A percentile compares a stretch with the other conserved stretches of the same genome.
Evolutionary conservation across 352 stramenopile genomes (phyloP).

Genomic region (Thalassiosira livingstoniorum): DNA sequence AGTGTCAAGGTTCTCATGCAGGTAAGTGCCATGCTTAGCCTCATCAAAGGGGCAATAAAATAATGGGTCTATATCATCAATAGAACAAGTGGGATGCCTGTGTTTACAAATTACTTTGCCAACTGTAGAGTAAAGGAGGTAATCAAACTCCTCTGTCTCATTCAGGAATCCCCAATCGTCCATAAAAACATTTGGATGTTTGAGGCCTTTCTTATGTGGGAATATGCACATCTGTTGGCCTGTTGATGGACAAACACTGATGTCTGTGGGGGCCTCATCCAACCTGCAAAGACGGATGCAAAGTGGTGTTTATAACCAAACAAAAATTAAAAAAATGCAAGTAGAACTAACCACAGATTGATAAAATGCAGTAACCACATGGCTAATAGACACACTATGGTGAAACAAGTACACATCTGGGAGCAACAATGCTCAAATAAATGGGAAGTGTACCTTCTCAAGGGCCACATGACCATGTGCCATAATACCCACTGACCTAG

Average conservation of each 20-base stretch:
- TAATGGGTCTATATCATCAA: conserved; percentile 19
- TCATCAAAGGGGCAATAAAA: conserved; percentile 19
- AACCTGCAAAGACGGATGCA: no score
- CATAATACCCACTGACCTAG: no score
- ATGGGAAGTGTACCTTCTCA: no score
- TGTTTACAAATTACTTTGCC: conserved; percentile 6
- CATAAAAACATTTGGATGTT: conserved; percentile 21
- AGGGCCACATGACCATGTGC: no score
- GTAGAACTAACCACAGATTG: no score
- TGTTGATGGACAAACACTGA: no score
- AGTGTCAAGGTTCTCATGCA: conserved; percentile 7
- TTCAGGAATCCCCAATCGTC: conserved; percentile 39
- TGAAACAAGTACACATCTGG: no score
- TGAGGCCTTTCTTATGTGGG: background rate
- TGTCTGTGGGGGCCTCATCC: no score
- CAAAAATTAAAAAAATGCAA: no score
- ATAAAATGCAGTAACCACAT: no score
- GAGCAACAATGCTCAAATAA: no score
- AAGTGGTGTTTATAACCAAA: no score
- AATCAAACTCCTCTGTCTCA: conserved; percentile 12
- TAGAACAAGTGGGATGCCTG: background rate
- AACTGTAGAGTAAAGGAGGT: background rate
- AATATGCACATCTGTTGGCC: background rate
- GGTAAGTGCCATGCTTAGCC: conserved; percentile 1
- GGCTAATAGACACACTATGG: background rate